Conservation (phyloP, 2,329 filamentous ascomycete species). For the Ceratocystis ficicola region DNA sequence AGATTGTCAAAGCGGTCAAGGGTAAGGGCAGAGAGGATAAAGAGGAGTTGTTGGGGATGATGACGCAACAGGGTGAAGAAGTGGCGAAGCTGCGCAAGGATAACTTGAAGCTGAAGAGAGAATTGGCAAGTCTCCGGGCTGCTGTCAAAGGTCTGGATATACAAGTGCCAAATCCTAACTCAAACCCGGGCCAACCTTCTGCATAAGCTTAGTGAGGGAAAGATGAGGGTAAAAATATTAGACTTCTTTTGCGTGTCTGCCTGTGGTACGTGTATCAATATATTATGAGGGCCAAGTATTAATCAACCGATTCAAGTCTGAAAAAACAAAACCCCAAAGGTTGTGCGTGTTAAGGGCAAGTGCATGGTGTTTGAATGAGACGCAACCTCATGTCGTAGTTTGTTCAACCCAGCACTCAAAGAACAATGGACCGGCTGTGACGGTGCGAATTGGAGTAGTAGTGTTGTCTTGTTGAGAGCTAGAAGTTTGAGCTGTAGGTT, state of each 20-base stretch:
- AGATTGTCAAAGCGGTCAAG: conserved; percentile 64
- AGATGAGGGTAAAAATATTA: neutral
- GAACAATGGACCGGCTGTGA: conserved; percentile 47
- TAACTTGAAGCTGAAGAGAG: conserved; percentile 68
- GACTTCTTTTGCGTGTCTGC: neutral
- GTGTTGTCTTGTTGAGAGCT: conserved; percentile 3
- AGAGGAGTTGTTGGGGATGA: conserved; percentile 58
- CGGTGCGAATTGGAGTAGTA: conserved; percentile 36
- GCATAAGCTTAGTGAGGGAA: neutral
- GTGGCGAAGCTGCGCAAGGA: conserved; percentile 68
- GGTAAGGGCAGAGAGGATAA: conserved; percentile 63
- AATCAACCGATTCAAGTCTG: neutral
- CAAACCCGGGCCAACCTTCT: neutral
- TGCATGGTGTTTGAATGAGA: neutral
- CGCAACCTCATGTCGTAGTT: conserved; percentile 29
- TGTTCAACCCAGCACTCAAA: conserved; percentile 57
- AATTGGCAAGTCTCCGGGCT: conserved; percentile 59
- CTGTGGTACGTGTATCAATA: conserved; percentile 19
- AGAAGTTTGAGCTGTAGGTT: conserved; percentile 34
- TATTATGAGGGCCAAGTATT: conserved; percentile 19
- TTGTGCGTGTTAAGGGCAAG: conserved; percentile 10
- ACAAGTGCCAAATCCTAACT: conserved; percentile 10
- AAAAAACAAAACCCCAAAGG: conserved; percentile 28
- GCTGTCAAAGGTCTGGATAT: conserved; percentile 29
- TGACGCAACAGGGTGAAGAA: conserved; percentile 68